These are phyloP conservation scores for Sclerotinia nivalis DNA, from an alignment of 2,329 filamentous ascomycete species.

Conservation along the genomic window DNA sequence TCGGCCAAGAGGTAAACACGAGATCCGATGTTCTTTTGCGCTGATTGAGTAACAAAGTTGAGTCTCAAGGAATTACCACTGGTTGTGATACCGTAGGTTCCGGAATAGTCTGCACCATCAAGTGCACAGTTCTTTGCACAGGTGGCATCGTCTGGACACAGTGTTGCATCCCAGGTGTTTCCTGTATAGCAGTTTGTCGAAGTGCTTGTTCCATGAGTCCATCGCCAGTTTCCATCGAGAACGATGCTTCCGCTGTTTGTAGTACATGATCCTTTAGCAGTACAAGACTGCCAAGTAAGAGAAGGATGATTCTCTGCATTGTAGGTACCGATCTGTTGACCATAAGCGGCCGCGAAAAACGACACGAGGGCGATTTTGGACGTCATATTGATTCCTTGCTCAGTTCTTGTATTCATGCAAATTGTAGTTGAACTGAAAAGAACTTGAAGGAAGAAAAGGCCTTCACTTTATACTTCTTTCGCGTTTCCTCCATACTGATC, in stretches of 20 bases:
- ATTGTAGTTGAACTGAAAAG: not conserved
- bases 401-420: not conserved
- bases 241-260: constrained; percentile 51
- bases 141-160: constrained; percentile 47
- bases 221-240: constrained; percentile 60
- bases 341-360: constrained; percentile 47
- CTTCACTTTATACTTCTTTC: not conserved
- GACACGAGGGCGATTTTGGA: constrained; percentile 40
- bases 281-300: constrained; percentile 55
- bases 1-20: constrained; percentile 66
- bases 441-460: not conserved
- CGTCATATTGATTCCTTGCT: not conserved
- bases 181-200: constrained; percentile 46
- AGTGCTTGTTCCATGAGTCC: constrained; percentile 49
- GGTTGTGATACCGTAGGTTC: constrained; percentile 56
- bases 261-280: constrained; percentile 49
- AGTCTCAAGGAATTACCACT: constrained; percentile 54
- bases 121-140: constrained; percentile 54
- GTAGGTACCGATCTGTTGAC: constrained; percentile 51
- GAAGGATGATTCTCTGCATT: constrained; percentile 52
- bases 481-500: not conserved
- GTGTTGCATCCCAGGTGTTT: constrained; percentile 47
- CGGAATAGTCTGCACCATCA: constrained; percentile 54
- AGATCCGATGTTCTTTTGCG: constrained; percentile 52
- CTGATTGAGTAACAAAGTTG: constrained; percentile 56